These are phyloP conservation scores for Boletus barrowsii DNA, from an alignment of 768 basidiomycete genomes.

Conservation along the genomic window DNA sequence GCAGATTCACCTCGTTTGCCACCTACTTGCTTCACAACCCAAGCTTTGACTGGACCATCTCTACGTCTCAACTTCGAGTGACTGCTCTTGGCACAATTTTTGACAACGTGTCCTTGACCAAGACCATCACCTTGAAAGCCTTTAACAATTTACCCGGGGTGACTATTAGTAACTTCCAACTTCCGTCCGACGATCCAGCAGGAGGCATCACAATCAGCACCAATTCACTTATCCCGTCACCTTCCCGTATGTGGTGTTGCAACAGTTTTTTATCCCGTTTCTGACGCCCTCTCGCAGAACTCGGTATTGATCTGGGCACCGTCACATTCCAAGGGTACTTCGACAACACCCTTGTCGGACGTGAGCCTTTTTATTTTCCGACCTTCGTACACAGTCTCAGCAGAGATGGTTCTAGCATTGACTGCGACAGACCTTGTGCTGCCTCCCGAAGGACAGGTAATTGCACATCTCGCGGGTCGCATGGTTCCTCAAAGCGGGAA, in stretches of 20 bases:
- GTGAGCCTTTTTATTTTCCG: constrained; percentile 37
- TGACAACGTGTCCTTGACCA: constrained; percentile 58
- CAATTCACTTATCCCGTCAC: constrained; percentile 62
- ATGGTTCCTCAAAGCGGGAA: constrained; percentile 61
- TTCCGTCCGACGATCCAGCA: constrained; percentile 63
- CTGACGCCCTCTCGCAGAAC: constrained; percentile 40
- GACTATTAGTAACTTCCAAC: constrained; percentile 66
- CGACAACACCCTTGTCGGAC: constrained; percentile 53
- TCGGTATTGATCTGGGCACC: constrained; percentile 67
- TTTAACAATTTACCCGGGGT: constrained; percentile 71
- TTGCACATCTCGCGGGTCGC: constrained; percentile 57
- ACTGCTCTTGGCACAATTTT: constrained; percentile 68
- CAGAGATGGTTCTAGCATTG: constrained; percentile 41
- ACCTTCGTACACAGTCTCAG: background rate
- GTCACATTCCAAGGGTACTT: constrained; percentile 64
- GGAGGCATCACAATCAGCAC: constrained; percentile 73
- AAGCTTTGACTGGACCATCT: constrained; percentile 68
- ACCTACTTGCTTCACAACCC: constrained; percentile 62
- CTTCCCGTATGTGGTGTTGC: constrained; percentile 50
- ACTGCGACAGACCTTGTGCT: constrained; percentile 48
- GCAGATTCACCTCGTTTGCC: constrained; percentile 63
- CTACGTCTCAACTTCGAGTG: constrained; percentile 59
- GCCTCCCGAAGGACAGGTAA: constrained; percentile 44
- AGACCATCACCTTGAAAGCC: constrained; percentile 61
- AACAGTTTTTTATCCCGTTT: background rate